Base-by-base conservation (phyloP, 345 rosid species). In the Camelina sativa region DNA sequence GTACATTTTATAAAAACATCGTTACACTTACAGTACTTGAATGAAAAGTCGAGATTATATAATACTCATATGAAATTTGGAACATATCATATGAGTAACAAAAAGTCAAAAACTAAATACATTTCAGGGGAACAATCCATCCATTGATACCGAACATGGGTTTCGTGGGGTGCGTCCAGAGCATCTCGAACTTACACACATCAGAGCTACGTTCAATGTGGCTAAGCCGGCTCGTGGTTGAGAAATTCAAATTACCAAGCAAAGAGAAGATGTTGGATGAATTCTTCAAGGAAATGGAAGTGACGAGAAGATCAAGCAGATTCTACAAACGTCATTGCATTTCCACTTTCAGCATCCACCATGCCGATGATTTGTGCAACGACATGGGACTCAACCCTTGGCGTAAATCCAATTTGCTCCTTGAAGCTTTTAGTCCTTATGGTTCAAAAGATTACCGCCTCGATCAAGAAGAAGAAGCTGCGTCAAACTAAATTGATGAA, bases 321-420 rank as follows among this genome's bases (percentile, higher is more conserved):
- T 93, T 91, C 73, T 88, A 89, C 76, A 84, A 88, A 47, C 86
- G 91, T 75, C 92, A 89, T 50, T 93, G 98, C 83, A 91, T 91
- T 17, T 87, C 98, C 15, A 91, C 98, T 13, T 91, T 77, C 79
- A 93, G 98, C 77, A 93, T 93, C 82, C 87, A 88, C 56, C 96
- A 91, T 71, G 85, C 87, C 0, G 96, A 93, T 70, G 97, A 88
- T 55, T 70, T 93, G 52, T 93, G 97, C 68, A 76, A 82, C 61
- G 97, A 93, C 75, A 89, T 93, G 92, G 96, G 93, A 7, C 84
- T 91, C 86, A 84, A 71, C 53, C 65, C 88, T 46, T 80, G 87
- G 87, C 83, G 98, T 81, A 93, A 93, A 84, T 63, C 80, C 25
- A 89, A 69, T 79, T 80, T 83, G 81, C 47, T 91, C 10, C 79